Conservation (phyloP, 164 flowering plant species). For the Kalanchoe fedtschenkoi region DNA sequence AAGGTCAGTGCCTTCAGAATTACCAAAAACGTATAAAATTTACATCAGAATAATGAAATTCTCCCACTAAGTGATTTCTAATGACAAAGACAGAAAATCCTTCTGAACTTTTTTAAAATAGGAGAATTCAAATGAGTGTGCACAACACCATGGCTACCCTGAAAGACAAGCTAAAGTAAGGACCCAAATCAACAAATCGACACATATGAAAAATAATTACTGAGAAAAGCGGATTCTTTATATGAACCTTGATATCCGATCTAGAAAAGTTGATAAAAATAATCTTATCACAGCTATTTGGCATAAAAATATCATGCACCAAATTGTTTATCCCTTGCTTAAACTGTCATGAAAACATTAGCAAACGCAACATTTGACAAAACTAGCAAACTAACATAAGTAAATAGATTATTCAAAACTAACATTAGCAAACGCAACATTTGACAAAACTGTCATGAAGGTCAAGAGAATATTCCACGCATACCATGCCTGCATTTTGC, state of each 20-base stretch:
- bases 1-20: not conserved
- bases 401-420: not conserved
- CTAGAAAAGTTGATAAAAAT: no score
- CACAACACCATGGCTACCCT: no score
- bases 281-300: not conserved
- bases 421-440: not conserved
- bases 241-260: not conserved
- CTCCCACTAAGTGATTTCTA: no score
- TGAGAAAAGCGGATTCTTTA: not conserved
- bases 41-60: no score
- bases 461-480: conserved; percentile 7
- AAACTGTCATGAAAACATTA: not conserved
- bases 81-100: no score
- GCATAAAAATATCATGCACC: not conserved
- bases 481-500: conserved; percentile 30
- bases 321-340: not conserved
- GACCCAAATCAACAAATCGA: not conserved
- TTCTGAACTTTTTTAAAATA: no score
- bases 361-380: not conserved
- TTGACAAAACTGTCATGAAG: no score
- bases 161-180: not conserved
- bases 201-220: not conserved
- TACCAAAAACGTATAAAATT: no score
- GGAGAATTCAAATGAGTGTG: no score
- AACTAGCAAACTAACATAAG: not conserved